A percentile compares a stretch with the other conserved stretches of the same genome.
phyloP scores from a whole-genome alignment of 2,329 filamentous ascomycete genomes.

The Ustulina deusta region DNA sequence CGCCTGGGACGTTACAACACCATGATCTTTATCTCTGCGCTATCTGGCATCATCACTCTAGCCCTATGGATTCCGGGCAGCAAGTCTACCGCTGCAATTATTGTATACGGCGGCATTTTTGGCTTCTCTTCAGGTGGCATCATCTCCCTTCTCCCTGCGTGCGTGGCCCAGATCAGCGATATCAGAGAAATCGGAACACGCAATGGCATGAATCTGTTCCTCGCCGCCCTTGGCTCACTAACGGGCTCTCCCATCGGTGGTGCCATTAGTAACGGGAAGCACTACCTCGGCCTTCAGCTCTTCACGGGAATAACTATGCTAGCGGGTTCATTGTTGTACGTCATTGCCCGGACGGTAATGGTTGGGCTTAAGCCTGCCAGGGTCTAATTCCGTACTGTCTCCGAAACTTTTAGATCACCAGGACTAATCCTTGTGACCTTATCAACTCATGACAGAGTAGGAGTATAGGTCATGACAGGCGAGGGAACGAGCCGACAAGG shows the following conservation, averaged over 20 bases:
- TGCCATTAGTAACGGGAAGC: slow-evolving; percentile 54
- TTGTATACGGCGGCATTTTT: slow-evolving; percentile 71
- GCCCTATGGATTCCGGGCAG: slow-evolving; percentile 27
- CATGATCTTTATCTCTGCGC: slow-evolving; percentile 41
- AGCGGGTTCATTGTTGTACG: slow-evolving; percentile 19
- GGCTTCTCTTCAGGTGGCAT: slow-evolving; percentile 75
- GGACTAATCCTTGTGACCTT: background rate
- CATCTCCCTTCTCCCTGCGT: slow-evolving; percentile 69
- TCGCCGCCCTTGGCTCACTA: slow-evolving; percentile 72
- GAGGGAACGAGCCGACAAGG: background rate
- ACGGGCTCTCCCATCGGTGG: slow-evolving; percentile 76
- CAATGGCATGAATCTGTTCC: slow-evolving; percentile 72
- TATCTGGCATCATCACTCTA: slow-evolving; percentile 22
- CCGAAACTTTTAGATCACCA: background rate
- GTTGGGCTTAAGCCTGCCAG: slow-evolving; percentile 12
- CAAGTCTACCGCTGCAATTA: slow-evolving; percentile 57
- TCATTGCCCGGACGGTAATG: slow-evolving; percentile 24
- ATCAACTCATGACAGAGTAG: background rate
- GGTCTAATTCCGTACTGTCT: slow-evolving; percentile 5
- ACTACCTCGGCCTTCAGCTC: slow-evolving; percentile 71
- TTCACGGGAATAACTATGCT: slow-evolving; percentile 69
- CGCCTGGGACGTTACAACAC: slow-evolving; percentile 54
- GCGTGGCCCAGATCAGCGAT: slow-evolving; percentile 77
- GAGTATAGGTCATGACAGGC: slow-evolving; percentile 5
- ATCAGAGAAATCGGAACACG: slow-evolving; percentile 76